Base-by-base conservation (phyloP, 176 grass and related monocot species). In the Carex pumila region DNA sequence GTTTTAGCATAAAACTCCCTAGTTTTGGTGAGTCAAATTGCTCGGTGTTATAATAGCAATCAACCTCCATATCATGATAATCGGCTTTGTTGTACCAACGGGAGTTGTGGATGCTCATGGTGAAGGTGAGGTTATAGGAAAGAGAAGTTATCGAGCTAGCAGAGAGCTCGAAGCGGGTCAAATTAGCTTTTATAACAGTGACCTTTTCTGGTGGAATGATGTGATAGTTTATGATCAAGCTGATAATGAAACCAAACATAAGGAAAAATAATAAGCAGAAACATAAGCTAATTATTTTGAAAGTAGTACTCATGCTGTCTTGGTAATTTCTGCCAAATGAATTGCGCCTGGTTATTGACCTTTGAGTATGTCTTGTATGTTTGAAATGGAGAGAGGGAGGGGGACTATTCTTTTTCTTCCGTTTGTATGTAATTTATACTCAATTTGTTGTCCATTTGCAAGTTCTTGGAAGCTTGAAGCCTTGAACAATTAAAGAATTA, bases 41-140 rank as follows among this genome's bases (percentile, higher is more conserved):
- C 85, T 90, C 85, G 6, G 4, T 69, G 81, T 85, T 78, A 83
- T 87, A 92, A 49, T 1, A 81, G 85, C 84, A 92, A 6, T 79
- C 53, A 1, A 83, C 86, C 66, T 71, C 85, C 18, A 90, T 62
- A 1, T 83, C 72, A 69, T 88, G 61, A 30, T 79, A 81, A 76
- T 83, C 80, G 4, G 47, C 39, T 53, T 47, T 53, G 47, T 22
- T 21, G 7, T 75, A 31, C 89, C 89, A 88, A 72, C 84, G 84
- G 1, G 34, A 64, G 86, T 90, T 90, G 58, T 54, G 82, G 17
- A 88, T 30, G 22, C 34, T 75, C 37, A 90, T 76, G 1, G 30
- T 65, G 0, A 90, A 47, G 0, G 81, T 31, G 12, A 90, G 85
- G 75, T 90, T 88, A 86, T 88, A 90, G 22, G 71, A 39, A 12